Base-by-base conservation (phyloP, 1,139 yeast genomes). In the Blastobotrys aristatus region DNA sequence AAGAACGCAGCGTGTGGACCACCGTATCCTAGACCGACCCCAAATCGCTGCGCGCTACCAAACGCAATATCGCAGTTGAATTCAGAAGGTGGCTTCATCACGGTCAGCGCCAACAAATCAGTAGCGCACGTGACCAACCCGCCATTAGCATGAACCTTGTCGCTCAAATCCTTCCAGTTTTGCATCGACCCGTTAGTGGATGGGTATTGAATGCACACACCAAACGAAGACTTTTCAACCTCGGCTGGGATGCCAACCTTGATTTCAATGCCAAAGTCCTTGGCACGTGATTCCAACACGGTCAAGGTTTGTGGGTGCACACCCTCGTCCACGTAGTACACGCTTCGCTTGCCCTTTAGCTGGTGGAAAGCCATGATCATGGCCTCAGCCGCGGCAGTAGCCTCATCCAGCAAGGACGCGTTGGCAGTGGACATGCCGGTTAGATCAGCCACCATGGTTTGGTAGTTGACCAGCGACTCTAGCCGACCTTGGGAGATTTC, bases 1-100 rank as follows among this genome's bases (percentile, higher is more conserved):
- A 92, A 90, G 71, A 88, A 92, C 0, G 96, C 98, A 46, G 98
- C 98, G 66, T 92, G 98, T 4, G 98, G 98, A 30, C 98, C 98
- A 62, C 98, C 98, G 63, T 82, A 92, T 13, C 97, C 98, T 70
- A 90, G 79, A 49, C 98, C 97, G 40, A 92, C 97, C 61, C 98
- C 98, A 59, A 92, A 88, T 67, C 98, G 77, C 73, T 92, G 98
- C 4, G 97, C 79, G 17, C 89, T 82, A 48, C 98, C 98, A 49
- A 92, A 74, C 2, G 86, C 96, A 50, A 92, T 85, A 65, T 92
- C 98, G 41, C 97, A 97, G 47, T 90, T 90, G 61, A 85, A 86
- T 40, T 77, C 76, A 30, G 84, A 74, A 10, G 98, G 98, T 27
- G 97, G 84, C 60, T 83, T 82, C 53, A 92, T 69, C 44, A 92